Evolutionary conservation across 306 rosid genomes (phyloP).

Genomic region (Sechiopsis laciniata): DNA sequence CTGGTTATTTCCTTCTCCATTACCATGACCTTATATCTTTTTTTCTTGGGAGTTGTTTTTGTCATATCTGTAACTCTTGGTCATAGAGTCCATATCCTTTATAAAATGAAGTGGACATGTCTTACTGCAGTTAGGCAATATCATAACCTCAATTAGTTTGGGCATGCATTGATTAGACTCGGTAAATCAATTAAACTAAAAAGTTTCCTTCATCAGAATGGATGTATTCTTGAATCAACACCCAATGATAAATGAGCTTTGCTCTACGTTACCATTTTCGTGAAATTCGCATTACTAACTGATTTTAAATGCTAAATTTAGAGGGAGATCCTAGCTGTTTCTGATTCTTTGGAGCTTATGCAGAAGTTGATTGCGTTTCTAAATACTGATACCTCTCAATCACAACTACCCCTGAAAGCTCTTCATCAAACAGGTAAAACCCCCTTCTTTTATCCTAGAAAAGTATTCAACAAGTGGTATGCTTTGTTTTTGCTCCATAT

Average conservation of each 20-base stretch:
- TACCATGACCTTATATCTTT: neutral
- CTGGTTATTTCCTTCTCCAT: constrained; percentile 4
- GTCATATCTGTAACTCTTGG: neutral
- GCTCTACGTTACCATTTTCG: neutral
- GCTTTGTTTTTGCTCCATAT: neutral
- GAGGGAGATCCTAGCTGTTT: constrained; percentile 68
- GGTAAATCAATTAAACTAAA: neutral
- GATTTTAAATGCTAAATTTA: constrained; percentile 23
- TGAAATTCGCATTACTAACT: neutral
- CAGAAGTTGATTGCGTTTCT: constrained; percentile 59
- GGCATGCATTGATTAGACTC: constrained; percentile 4
- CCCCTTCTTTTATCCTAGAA: neutral
- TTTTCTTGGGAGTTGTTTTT: neutral
- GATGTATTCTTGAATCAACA: neutral
- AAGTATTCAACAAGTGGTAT: neutral
- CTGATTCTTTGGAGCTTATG: constrained; percentile 64
- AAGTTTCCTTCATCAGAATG: neutral
- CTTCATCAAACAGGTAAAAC: constrained; percentile 48
- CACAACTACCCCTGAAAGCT: constrained; percentile 57
- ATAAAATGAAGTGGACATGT: neutral
- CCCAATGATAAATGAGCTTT: neutral
- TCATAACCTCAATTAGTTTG: neutral
- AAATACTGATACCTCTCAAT: constrained; percentile 53
- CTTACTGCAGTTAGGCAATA: neutral
- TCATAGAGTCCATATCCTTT: neutral